Conservation (phyloP, 345 rosid species). For the Salix udensis region DNA sequence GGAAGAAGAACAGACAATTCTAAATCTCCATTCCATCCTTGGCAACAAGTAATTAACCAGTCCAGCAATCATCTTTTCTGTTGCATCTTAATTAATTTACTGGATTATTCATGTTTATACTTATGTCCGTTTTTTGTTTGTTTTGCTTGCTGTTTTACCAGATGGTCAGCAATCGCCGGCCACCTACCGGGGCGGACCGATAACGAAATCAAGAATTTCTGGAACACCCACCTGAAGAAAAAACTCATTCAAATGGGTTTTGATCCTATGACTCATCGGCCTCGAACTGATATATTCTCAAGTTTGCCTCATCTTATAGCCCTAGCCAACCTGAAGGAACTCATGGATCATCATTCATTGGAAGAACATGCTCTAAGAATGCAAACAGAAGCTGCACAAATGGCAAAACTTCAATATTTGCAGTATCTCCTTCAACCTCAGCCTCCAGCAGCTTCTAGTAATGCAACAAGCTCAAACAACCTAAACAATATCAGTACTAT, state of each 20-base stretch:
- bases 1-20: constrained; percentile 29
- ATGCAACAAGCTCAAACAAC: constrained; percentile 15
- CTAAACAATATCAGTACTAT: not conserved
- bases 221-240: constrained; percentile 32
- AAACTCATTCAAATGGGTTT: constrained; percentile 30
- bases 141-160: not conserved
- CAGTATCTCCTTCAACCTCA: constrained; percentile 48
- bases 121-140: not conserved
- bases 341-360: constrained; percentile 42
- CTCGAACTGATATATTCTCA: constrained; percentile 35
- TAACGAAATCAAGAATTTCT: constrained; percentile 30
- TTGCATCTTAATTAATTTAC: no score
- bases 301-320: constrained; percentile 57
- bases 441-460: constrained; percentile 11
- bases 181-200: constrained; percentile 28
- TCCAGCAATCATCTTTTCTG: not conserved
- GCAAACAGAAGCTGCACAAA: constrained; percentile 45
- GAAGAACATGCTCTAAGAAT: constrained; percentile 48
- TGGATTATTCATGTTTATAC: not conserved
- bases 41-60: constrained; percentile 23
- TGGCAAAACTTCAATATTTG: constrained; percentile 46
- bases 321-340: constrained; percentile 52
- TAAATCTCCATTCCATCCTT: constrained; percentile 29
- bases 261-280: constrained; percentile 35
- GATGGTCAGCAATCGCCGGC: constrained; percentile 30